Evolutionary conservation across 441 rosid genomes (phyloP), one percentile per base, ranked within the genome.

Genomic region (Gossypium davidsonii): DNA sequence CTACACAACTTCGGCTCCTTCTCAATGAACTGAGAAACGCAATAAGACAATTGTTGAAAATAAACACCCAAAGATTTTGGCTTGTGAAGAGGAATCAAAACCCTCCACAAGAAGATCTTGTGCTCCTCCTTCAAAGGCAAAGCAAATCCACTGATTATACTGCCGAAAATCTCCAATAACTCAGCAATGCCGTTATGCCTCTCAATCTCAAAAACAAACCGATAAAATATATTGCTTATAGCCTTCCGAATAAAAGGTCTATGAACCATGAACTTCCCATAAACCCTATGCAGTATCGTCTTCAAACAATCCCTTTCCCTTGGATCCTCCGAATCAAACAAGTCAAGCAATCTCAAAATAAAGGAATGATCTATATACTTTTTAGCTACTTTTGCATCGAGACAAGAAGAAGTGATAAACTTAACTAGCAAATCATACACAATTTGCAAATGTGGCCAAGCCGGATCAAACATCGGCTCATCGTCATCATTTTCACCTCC

Each of bases 81-180:
- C 87, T 91, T 93, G 70, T 93, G 97, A 63, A 93, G 66, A 7
- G 98, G 98, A 74, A 93, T 89, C 82, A 93, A 82, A 70, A 87
- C 98, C 78, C 91, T 87, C 84, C 90, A 88, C 74, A 91, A 74
- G 83, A 93, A 93, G 18, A 93, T 84, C 83, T 89, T 93, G 65
- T 93, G 98, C 81, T 93, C 98, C 77, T 93, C 98, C 76, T 93
- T 93, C 85, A 93, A 76, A 1, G 98, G 98, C 88, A 91, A 78
- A 0, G 97, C 95, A 75, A 93, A 93, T 23, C 98, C 98, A 9
- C 92, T 90, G 72, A 90, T 88, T 66, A 93, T 81, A 71, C 98
- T 93, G 73, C 98, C 98, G 0, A 91, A 89, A 70, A 93, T 85
- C 91, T 93, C 98, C 87, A 93, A 79, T 81, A 93, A 80, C 91